Conservation (phyloP, 1,284 basidiomycete genomes). For the Trichosporon coremiiforme region DNA sequence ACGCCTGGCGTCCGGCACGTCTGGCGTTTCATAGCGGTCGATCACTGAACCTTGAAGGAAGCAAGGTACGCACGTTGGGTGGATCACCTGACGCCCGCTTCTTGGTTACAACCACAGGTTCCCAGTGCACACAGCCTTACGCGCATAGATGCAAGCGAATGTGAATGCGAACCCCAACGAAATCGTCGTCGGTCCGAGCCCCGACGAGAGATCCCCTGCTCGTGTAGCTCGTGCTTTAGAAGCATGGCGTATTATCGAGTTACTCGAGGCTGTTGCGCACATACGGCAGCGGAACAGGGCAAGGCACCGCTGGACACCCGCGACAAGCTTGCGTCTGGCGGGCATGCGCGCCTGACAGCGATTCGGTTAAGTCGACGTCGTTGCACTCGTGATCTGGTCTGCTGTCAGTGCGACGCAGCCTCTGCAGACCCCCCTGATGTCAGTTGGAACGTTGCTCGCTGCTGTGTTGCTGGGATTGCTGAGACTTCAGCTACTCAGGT, state of each 20-base stretch:
- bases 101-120: constrained; percentile 11
- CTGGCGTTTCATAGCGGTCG: not conserved
- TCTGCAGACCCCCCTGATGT: not conserved
- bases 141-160: not conserved
- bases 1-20: not conserved
- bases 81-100: not conserved
- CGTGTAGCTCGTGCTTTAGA: not conserved
- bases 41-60: not conserved
- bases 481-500: too few relatives aligned
- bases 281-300: not conserved
- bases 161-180: not conserved
- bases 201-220: not conserved
- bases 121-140: too few relatives aligned
- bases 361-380: constrained; percentile 12
- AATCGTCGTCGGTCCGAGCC: not conserved
- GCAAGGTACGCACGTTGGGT: not conserved
- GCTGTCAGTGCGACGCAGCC: not conserved
- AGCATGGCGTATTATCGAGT: not conserved
- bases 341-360: too few relatives aligned
- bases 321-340: too few relatives aligned
- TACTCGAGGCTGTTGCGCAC: not conserved
- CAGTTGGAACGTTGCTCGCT: not conserved
- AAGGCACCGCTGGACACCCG: too few relatives aligned
- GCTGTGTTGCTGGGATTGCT: too few relatives aligned
- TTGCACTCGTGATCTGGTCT: not conserved